Evolutionary conservation across 177 flowering plant genomes (phyloP), one percentile per base, ranked within the genome.

Genomic region (Vitis hybrid): DNA sequence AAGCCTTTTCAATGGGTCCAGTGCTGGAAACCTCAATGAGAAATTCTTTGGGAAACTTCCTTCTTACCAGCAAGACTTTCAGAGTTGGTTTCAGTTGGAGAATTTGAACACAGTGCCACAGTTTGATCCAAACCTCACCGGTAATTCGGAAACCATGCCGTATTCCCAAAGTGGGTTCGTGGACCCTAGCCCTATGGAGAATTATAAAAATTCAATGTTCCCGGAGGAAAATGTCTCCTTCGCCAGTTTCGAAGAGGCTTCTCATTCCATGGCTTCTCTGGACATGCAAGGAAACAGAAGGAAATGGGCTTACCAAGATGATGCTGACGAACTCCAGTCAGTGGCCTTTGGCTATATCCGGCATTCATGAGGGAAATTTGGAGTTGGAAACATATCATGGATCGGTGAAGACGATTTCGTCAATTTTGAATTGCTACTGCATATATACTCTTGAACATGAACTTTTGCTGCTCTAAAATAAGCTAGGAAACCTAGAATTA

Each of bases 291-390:
- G 68, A 61, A 75, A 72, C 66, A 71, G 70, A 55, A 72, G 75
- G 77, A 85, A 85, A 72, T 89, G 91, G 91, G 48, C 59, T 63
- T 80, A 78, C 60, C 89, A 82, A 71, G 91, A 88, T 4, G 56
- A 17, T 10, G 71, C 72, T 2, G 85, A 84, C 54, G 90, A 87
- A 23, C 90, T 89, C 68, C 91, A 74, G 14, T 83, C 90, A 6
- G 75, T 81, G 52, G 86, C 89, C 49, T 88, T 84, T 67, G 78
- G 91, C 13, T 85, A 84, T 68, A 62, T 74, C 71, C 82, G 77
- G 13, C 82, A 79, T 68, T 80, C 73, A 65, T 81, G 77, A 80
- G 48, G 60, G 12, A 52, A 26, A 26, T 70, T 34, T 11, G 5
- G 21, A 19, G 3, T 3, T 10, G n/a, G 5, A 45, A 23, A 64